A percentile compares a stretch with the other conserved stretches of the same genome.
These are phyloP conservation scores for Leishmania martiniquensis DNA, from an alignment of 208 protist genomes.

Conservation along the genomic window DNA sequence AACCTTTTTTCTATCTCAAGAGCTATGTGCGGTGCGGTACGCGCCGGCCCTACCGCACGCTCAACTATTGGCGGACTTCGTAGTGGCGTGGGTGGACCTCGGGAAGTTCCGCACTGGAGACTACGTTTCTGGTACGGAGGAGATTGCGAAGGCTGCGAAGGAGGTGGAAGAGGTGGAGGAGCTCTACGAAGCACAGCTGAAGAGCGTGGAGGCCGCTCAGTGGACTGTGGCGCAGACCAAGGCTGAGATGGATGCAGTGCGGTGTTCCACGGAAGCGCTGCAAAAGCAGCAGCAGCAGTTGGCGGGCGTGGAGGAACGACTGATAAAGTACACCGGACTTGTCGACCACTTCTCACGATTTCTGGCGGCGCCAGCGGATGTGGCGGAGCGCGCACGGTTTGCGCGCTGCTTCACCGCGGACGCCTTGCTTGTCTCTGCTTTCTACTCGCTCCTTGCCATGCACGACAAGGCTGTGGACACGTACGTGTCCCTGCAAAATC, in stretches of 20 bases:
- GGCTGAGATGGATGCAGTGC: constrained; percentile 18
- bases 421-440: constrained; percentile 68
- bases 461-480: constrained; percentile 17
- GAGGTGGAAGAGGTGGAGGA: constrained; percentile 6
- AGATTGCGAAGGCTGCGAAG: constrained; percentile 3
- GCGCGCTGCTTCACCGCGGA: constrained; percentile 55
- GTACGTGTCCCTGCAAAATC: constrained; percentile 12
- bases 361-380: constrained; percentile 14
- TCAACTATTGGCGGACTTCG: constrained; percentile 52
- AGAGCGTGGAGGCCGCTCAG: constrained; percentile 15
- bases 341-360: constrained; percentile 77
- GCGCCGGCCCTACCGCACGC: constrained; percentile 46
- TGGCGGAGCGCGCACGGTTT: constrained; percentile 24
- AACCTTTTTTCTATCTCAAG: constrained; percentile 29
- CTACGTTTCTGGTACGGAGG: constrained; percentile 8
- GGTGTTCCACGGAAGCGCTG: constrained; percentile 29
- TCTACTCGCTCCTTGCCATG: constrained; percentile 55
- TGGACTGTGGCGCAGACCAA: constrained; percentile 11
- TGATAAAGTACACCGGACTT: constrained; percentile 57
- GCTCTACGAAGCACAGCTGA: constrained; percentile 5
- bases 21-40: constrained; percentile 58
- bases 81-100: constrained; percentile 51
- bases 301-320: constrained; percentile 34
- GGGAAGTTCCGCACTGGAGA: constrained; percentile 18
- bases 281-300: constrained; percentile 30